Base-by-base conservation (phyloP, 805 yeast species). In the Candida boidinii region DNA sequence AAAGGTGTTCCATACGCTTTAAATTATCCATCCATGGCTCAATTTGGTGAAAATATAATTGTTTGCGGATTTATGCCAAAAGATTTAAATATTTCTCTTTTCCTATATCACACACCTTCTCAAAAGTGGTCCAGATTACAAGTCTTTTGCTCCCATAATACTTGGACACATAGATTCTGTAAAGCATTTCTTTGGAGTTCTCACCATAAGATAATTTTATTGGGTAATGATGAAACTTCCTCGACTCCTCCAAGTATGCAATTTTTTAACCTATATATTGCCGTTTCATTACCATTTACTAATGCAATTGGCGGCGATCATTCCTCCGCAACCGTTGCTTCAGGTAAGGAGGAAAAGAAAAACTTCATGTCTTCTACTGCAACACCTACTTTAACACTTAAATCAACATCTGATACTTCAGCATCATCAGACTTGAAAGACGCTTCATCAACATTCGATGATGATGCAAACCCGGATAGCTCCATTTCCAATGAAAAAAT, bases 181-280 rank as follows among this genome's bases (percentile, higher is more conserved):
- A 77, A 74, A 39, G 74, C 81, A 0, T 76, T 70, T 53, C 75
- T 75, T 1, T 82, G 94, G 94, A 69, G 68, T 21, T 78, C 88
- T 1, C 94, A 82, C 52, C 90, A 82, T 47, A 76, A 75, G 49
- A 75, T 79, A 1, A 57, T 79, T 1, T 53, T 79, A 19, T 45
- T 82, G 23, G 92, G 92, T 1, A 67, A 65, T 41, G 45, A 49
- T 21, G 56, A 62, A n/a, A 63, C 72, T 4, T 54, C 67, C 1
- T 49, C 49, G 26, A 64, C 75, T 3, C 58, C 70, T 3, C 65
- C 73, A 32, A 58, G 69, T 33, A 58, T 68, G 12, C 56, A 74
- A 29, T 70, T 54, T 42, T 73, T 71, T 49, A 63, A 70, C 12
- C 46, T 58, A 21, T 57, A 68, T 53, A 53, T 71, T 10, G 58